phyloP scores from a whole-genome alignment of 176 grass and related monocot genomes.

The Metroxylon sagu region DNA sequence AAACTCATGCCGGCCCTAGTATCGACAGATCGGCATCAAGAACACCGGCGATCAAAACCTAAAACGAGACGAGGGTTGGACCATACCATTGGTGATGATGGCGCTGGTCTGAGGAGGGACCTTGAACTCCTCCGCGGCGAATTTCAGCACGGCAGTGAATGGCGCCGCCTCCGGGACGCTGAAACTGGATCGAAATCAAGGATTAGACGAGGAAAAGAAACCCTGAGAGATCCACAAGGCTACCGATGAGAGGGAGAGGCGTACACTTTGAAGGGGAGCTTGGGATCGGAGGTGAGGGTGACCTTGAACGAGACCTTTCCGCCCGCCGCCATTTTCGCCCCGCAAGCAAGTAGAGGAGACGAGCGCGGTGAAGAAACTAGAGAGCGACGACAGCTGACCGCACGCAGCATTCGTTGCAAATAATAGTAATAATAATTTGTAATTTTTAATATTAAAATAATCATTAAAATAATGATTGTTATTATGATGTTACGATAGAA shows the following conservation, averaged over 20 bases:
- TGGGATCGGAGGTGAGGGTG: slow-evolving; percentile 97
- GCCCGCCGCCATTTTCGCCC: slow-evolving; percentile 12
- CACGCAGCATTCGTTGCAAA: no score
- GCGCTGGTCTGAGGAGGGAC: slow-evolving; percentile 98
- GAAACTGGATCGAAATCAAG: slow-evolving; percentile 48
- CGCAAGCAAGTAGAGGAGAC: neutral
- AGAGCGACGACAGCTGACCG: no score
- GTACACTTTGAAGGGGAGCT: slow-evolving; percentile 99
- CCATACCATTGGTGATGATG: slow-evolving; percentile 91
- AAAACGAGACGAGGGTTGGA: no score
- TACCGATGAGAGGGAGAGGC: neutral
- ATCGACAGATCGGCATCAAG: no score
- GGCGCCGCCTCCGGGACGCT: slow-evolving; percentile 95
- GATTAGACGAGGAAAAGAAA: neutral
- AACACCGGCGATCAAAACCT: no score
- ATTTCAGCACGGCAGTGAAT: slow-evolving; percentile 95
- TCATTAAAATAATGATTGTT: no score
- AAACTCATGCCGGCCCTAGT: no score
- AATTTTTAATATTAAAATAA: no score
- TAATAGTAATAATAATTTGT: no score
- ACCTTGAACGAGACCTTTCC: slow-evolving; percentile 97
- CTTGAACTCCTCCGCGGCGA: slow-evolving; percentile 95
- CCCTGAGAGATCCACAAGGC: neutral
- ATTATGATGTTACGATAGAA: no score
- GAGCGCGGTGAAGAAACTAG: neutral